Percentiles rank a stretch among this genome's conserved stretches.
These are phyloP conservation scores for Penicillium nordicum DNA, from an alignment of 2,329 filamentous ascomycete genomes.

Conservation along the genomic window DNA sequence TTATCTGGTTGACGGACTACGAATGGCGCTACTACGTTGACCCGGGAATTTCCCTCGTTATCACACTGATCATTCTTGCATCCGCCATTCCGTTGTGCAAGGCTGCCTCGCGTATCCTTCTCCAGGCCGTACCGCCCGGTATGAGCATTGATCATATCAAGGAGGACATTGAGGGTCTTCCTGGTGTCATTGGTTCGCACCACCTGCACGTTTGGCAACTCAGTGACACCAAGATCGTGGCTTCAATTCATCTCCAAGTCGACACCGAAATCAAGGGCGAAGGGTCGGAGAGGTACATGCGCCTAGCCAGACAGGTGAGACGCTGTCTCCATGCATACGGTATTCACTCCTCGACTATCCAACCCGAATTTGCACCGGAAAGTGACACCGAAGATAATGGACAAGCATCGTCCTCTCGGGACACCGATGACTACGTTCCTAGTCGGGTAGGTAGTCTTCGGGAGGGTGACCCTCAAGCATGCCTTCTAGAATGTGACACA, in stretches of 20 bases:
- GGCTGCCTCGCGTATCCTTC: slow-evolving; percentile 68
- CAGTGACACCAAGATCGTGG: slow-evolving; percentile 89
- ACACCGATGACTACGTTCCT: slow-evolving; percentile 17
- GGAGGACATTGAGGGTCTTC: slow-evolving; percentile 80
- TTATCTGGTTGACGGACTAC: slow-evolving; percentile 88
- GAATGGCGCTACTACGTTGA: slow-evolving; percentile 83
- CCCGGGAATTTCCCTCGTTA: slow-evolving; percentile 86
- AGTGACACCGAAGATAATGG: slow-evolving; percentile 34
- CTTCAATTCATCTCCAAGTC: slow-evolving; percentile 89
- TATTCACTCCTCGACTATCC: slow-evolving; percentile 95
- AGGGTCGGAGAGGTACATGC: slow-evolving; percentile 79
- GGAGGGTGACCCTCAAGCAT: slow-evolving; percentile 39
- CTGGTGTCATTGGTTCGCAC: slow-evolving; percentile 85
- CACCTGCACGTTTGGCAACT: slow-evolving; percentile 98
- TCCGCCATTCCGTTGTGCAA: slow-evolving; percentile 52
- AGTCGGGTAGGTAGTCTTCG: slow-evolving; percentile 39
- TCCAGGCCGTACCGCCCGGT: slow-evolving; percentile 89
- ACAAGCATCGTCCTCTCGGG: slow-evolving; percentile 22
- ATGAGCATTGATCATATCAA: slow-evolving; percentile 87
- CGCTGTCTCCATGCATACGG: slow-evolving; percentile 91
- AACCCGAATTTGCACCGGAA: slow-evolving; percentile 69
- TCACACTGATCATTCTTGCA: slow-evolving; percentile 69
- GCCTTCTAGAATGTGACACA: slow-evolving; percentile 49
- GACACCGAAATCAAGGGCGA: slow-evolving; percentile 83
- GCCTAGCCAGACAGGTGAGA: slow-evolving; percentile 74